Conservation (phyloP, 2,329 filamentous ascomycete genomes). For the Phialocephala sp. region DNA sequence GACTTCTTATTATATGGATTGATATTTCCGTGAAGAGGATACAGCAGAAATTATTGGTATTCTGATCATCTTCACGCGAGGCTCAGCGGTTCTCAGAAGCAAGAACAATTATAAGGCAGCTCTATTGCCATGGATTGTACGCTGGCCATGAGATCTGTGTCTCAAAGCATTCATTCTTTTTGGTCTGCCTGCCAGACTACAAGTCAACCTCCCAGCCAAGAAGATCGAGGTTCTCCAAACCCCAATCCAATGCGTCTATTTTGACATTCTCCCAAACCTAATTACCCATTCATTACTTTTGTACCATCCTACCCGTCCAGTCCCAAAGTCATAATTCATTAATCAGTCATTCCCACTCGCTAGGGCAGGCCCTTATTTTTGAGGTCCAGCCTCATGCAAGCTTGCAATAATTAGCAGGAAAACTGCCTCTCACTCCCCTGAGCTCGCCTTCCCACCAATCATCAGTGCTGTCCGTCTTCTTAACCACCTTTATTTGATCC, state of each 20-base stretch:
- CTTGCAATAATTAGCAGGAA: conserved; percentile 84
- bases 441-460: conserved; percentile 90
- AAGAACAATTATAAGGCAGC: no score
- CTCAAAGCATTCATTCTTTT: conserved; percentile 10
- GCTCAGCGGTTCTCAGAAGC: no score
- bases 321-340: conserved; percentile 9
- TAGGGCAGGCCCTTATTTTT: not conserved
- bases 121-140: no score
- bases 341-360: not conserved
- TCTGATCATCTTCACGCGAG: no score
- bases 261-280: not conserved
- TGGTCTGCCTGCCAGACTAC: not conserved
- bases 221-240: not conserved
- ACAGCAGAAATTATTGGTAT: no score
- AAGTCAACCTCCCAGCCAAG: not conserved
- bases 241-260: conserved; percentile 5
- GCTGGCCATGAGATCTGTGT: not conserved
- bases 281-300: not conserved
- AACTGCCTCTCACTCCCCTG: conserved; percentile 69
- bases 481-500: conserved; percentile 76
- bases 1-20: no score
- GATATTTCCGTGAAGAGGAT: no score
- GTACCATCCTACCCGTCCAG: not conserved
- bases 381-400: conserved; percentile 27
- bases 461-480: conserved; percentile 79